Conservation (phyloP, 129 eudicot species). For the Chrysanthemum makinoi region DNA sequence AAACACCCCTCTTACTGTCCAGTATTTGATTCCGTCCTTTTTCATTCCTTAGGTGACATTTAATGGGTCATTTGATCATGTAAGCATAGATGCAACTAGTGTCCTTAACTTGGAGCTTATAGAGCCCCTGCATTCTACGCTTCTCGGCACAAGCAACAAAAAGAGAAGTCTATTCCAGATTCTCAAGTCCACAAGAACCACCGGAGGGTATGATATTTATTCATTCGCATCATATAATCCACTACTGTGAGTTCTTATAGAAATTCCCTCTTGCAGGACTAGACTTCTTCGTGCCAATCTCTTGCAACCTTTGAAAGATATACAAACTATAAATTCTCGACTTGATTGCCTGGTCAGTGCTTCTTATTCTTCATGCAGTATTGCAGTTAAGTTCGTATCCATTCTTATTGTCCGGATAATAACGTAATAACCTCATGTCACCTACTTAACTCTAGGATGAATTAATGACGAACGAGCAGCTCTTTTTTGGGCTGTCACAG, state of each 20-base stretch:
- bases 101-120: conserved; percentile 94
- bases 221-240: neutral
- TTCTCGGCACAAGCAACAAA: conserved; percentile 82
- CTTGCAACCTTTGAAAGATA: conserved; percentile 90
- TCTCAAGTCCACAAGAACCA: conserved; percentile 87
- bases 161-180: conserved; percentile 90
- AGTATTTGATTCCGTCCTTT: conserved; percentile 19
- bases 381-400: too few relatives aligned
- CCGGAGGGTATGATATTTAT: conserved; percentile 77
- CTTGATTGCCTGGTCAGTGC: conserved; percentile 92
- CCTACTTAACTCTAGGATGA: conserved; percentile 70
- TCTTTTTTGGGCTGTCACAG: conserved; percentile 94
- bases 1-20: conserved; percentile 1
- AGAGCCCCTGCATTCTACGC: conserved; percentile 77
- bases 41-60: conserved; percentile 76
- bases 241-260: neutral
- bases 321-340: conserved; percentile 88
- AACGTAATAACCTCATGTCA: conserved; percentile 4
- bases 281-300: conserved; percentile 98
- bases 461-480: conserved; percentile 93
- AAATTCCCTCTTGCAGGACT: conserved; percentile 53
- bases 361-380: neutral
- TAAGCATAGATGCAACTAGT: conserved; percentile 98
- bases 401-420: conserved; percentile 2
- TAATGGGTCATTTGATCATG: conserved; percentile 97